Base-by-base conservation (phyloP, 2,329 filamentous ascomycete genomes). In the Diaporthe vexans region DNA sequence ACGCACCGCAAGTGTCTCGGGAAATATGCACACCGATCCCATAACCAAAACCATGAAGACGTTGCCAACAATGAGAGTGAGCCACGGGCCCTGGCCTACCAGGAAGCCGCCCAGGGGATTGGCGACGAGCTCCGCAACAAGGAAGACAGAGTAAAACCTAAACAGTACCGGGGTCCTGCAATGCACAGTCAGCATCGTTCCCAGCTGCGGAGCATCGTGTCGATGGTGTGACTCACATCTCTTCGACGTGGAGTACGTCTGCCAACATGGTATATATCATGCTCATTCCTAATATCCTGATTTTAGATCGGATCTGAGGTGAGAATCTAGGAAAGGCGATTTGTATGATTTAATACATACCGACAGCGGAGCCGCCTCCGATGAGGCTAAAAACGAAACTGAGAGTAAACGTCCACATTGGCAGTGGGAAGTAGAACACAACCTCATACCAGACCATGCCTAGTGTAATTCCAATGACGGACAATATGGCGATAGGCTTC, bases 261-360 rank as follows among this genome's bases (percentile, higher is more conserved):
- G 84, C 82, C 17, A 87, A 73, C 51, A 85, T 81, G 10, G 86
- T 88, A 78, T 82, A 87, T 9, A 86, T 73, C 84, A 88, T 87
- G 68, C 86, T 85, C 2, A 77, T n/a, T 19, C 40, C 40, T 43
- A 19, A 19, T 6, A 7, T 43, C 17, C 15, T 43, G 40, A 43
- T 43, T 43, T 19, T 43, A 43, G 40, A 17, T 17, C 17, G 40
- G 6, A 43, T 43, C 40, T 19, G 40, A 43, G 15, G 13, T 17
- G 17, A 43, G 40, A 43, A 19, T 17, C 13, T 19, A 43, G 15
- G 17, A 19, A 19, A 17, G 40, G 40, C 40, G 17, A 43, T 19
- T 17, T 43, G 40, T 43, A 13, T 19, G 11, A 17, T 17, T 6
- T 19, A 5, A 17, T 17, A 43, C 40, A 17, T 75, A 0, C 82